A percentile compares a stretch with the other conserved stretches of the same genome.
Evolutionary conservation across 805 yeast genomes (phyloP).

Genomic region (Wickerhamomyces chaumierensis): DNA sequence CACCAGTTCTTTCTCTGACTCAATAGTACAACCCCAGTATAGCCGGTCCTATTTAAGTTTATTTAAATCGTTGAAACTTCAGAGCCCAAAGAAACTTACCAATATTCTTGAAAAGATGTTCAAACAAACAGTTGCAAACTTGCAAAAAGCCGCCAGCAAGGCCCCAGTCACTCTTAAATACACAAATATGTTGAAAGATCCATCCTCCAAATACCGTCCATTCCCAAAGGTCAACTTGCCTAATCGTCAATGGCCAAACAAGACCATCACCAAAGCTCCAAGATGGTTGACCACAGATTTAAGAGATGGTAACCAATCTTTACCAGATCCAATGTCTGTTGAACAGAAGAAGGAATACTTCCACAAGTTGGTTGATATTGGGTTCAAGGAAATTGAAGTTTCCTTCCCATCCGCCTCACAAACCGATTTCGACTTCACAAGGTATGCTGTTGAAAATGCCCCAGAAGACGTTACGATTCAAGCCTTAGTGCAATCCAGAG

Average conservation of each 20-base stretch:
- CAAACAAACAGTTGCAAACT: constrained; percentile 9
- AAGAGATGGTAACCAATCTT: constrained; percentile 73
- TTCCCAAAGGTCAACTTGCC: constrained; percentile 44
- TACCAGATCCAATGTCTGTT: constrained; percentile 76
- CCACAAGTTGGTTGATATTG: constrained; percentile 59
- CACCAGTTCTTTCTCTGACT: background rate
- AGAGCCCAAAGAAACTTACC: background rate
- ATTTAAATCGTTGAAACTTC: background rate
- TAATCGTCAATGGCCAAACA: constrained; percentile 64
- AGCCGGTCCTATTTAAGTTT: background rate
- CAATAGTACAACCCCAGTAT: background rate
- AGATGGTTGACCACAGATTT: constrained; percentile 74
- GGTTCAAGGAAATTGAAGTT: constrained; percentile 75
- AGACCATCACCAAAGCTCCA: constrained; percentile 57
- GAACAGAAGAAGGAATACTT: constrained; percentile 66
- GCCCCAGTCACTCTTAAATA: constrained; percentile 17
- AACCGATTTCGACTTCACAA: constrained; percentile 72
- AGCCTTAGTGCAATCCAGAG: constrained; percentile 69
- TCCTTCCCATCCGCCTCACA: constrained; percentile 76
- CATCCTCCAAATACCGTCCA: constrained; percentile 49
- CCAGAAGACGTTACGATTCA: constrained; percentile 69
- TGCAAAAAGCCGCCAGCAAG: constrained; percentile 20
- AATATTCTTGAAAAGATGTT: constrained; percentile 9
- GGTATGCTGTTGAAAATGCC: constrained; percentile 68
- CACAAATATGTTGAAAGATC: constrained; percentile 56